These are phyloP conservation scores for Cryptococcus sp. DNA, from an alignment of 1,284 basidiomycete genomes.

Conservation along the genomic window DNA sequence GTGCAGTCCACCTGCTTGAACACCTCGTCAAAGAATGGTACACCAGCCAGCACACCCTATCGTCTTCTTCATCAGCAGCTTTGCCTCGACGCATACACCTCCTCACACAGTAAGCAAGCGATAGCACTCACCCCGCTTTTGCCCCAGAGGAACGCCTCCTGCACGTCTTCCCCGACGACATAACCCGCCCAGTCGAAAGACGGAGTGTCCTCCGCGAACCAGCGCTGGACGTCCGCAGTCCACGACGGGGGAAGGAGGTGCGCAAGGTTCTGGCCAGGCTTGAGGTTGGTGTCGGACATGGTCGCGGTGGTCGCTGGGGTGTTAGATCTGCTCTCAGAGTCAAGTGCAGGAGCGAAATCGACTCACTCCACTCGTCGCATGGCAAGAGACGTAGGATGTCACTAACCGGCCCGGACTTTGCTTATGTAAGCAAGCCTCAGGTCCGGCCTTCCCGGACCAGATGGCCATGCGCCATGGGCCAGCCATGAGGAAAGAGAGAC, in stretches of 20 bases:
- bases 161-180: constrained; percentile 85
- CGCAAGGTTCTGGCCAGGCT: constrained; percentile 43
- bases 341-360: not conserved
- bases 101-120: no score
- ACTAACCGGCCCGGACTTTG: not conserved
- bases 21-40: constrained; percentile 93
- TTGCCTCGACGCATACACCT: not conserved
- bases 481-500: no score
- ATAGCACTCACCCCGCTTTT: constrained; percentile 52
- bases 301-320: not conserved
- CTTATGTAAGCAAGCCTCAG: not conserved
- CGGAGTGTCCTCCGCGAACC: constrained; percentile 92
- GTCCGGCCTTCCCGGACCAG: no score
- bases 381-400: not conserved
- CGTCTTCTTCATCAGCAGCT: not conserved
- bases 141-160: constrained; percentile 84
- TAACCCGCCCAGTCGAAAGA: constrained; percentile 97
- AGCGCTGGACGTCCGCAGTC: constrained; percentile 73
- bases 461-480: no score
- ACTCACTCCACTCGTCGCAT: not conserved
- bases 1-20: constrained; percentile 85
- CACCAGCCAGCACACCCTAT: constrained; percentile 83
- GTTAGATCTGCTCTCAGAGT: no score
- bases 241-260: constrained; percentile 86
- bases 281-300: constrained; percentile 28